Conservation (phyloP, 345 rosid species). For the Barbarea vulgaris region DNA sequence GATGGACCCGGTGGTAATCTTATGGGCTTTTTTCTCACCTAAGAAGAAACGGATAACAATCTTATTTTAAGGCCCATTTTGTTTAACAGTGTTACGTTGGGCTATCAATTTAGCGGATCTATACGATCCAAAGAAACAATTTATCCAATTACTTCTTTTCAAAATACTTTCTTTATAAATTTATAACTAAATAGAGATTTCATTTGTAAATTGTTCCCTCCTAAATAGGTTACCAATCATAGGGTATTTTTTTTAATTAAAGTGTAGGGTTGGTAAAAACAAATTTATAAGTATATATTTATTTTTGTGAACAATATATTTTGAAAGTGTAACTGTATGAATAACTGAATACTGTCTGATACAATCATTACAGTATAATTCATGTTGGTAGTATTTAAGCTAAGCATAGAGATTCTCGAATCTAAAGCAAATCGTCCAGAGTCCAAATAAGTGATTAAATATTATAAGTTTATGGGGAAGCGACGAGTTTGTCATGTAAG, state of each 20-base stretch:
- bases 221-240: not conserved
- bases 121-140: not conserved
- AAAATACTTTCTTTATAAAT: not conserved
- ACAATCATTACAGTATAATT: not conserved
- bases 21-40: not conserved
- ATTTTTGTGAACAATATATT: not conserved
- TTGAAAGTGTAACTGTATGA: not conserved
- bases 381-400: constrained; percentile 15
- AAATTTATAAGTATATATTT: too few species aligned
- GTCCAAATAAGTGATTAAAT: constrained; percentile 13
- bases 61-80: not conserved
- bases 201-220: not conserved
- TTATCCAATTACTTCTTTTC: not conserved
- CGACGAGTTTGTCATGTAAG: constrained; percentile 34
- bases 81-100: not conserved
- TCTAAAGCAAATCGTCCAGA: constrained; percentile 30
- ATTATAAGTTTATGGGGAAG: constrained; percentile 24
- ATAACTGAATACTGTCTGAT: not conserved
- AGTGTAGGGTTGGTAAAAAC: not conserved
- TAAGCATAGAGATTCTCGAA: constrained; percentile 31
- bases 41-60: not conserved
- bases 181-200: not conserved
- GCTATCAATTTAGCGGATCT: not conserved
- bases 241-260: not conserved
- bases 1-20: not conserved